Evolutionary conservation across 768 basidiomycete species (phyloP).

Genomic region (Agaricus subrufescens): DNA sequence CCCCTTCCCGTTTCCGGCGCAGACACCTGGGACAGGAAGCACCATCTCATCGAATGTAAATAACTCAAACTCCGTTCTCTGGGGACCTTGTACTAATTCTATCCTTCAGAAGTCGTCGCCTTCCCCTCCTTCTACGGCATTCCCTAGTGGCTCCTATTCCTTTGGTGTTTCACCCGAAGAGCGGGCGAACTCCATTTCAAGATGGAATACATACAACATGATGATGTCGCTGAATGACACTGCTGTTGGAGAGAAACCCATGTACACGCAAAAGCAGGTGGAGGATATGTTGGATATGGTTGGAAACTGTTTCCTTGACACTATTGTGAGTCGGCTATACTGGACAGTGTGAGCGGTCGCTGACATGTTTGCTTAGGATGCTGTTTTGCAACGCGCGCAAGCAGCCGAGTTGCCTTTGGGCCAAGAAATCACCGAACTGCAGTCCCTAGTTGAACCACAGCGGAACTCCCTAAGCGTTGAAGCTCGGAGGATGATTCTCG

Average conservation of each 20-base stretch:
- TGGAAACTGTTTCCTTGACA: slow-evolving; percentile 23
- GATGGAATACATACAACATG: slow-evolving; percentile 5
- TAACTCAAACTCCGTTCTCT: slow-evolving; percentile 5
- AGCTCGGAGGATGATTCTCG: slow-evolving; percentile 9
- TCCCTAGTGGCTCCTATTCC: slow-evolving; percentile 10
- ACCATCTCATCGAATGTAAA: slow-evolving; percentile 7
- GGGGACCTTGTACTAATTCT: slow-evolving; percentile 4
- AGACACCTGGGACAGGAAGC: background rate
- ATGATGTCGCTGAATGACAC: background rate
- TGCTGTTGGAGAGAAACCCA: slow-evolving; percentile 16
- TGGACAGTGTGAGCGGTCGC: background rate
- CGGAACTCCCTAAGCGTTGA: slow-evolving; percentile 1
- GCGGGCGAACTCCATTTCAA: slow-evolving; percentile 4
- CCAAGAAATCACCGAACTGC: slow-evolving; percentile 4
- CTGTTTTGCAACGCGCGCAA: slow-evolving; percentile 7
- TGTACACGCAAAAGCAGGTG: slow-evolving; percentile 27
- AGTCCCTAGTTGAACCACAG: slow-evolving; percentile 8
- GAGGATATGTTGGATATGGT: slow-evolving; percentile 26
- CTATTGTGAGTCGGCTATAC: slow-evolving; percentile 18
- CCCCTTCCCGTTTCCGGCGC: slow-evolving; percentile 9
- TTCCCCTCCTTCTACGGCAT: slow-evolving; percentile 11
- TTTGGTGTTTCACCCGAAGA: background rate
- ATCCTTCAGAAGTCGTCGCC: slow-evolving; percentile 11
- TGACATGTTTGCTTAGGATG: background rate
- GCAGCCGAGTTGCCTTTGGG: slow-evolving; percentile 5